Conservation (phyloP, 768 basidiomycete genomes). For the Xerocomellus amylosporus region DNA sequence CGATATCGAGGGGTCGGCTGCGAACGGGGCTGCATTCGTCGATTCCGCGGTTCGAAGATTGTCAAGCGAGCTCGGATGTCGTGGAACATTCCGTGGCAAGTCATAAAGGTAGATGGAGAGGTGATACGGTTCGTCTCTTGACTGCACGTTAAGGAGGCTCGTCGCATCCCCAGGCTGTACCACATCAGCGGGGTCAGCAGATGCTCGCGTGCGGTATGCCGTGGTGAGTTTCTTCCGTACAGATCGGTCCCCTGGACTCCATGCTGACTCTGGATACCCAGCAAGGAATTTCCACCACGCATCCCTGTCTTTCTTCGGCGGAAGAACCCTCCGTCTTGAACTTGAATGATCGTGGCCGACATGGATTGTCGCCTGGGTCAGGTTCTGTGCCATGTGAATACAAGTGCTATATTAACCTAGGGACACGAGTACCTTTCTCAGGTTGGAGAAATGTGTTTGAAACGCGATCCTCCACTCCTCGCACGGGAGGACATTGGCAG, state of each 20-base stretch:
- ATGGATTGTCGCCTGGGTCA: constrained; percentile 56
- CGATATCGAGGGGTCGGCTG: background rate
- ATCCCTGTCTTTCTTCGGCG: constrained; percentile 70
- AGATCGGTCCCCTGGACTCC: constrained; percentile 44
- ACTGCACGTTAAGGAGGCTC: background rate
- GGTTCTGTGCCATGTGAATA: constrained; percentile 48
- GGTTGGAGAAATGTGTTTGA: constrained; percentile 58
- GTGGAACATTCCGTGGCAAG: background rate
- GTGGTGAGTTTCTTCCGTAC: constrained; percentile 10
- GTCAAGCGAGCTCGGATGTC: background rate
- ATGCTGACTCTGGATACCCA: constrained; percentile 64
- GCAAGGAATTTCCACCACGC: constrained; percentile 78
- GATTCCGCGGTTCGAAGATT: background rate
- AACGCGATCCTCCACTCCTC: constrained; percentile 64
- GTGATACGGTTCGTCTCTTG: constrained; percentile 1
- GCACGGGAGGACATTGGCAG: constrained; percentile 50
- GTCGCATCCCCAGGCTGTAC: background rate
- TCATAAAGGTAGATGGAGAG: background rate
- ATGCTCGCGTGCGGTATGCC: constrained; percentile 36
- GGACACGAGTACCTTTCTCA: constrained; percentile 47
- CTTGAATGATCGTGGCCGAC: constrained; percentile 9
- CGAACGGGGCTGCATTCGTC: background rate
- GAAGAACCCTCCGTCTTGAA: constrained; percentile 42
- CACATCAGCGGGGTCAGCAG: constrained; percentile 28
- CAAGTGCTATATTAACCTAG: background rate